Evolutionary conservation across 805 yeast genomes (phyloP), one percentile per base, ranked within the genome.

Genomic region (Suhomyces sp.): DNA sequence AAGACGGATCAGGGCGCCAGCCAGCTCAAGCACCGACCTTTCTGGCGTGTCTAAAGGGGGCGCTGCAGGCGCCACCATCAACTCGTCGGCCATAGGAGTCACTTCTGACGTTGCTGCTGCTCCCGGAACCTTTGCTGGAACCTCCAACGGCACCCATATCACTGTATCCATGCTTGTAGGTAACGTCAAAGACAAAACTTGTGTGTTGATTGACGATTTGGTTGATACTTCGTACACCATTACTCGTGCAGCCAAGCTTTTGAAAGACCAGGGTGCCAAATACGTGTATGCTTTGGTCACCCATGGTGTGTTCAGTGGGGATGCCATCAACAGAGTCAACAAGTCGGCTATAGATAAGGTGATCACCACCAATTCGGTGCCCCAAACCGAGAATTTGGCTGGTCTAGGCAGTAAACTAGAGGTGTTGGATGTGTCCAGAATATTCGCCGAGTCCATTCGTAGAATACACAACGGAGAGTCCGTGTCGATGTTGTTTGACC

Each of bases 391-490:
- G 22, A 83, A 88, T 59, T 68, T 67, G 10, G 67, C 71, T n/a
- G 55, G 57, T 2, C 64, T 76, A 56, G 90, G 88, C 10, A 82
- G 79, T 48, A 80, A 81, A 65, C 76, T 90, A 27, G 92, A 87
- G 61, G 90, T 93, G 8, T 75, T 94, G 61, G 99, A 94, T 61
- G 94, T 94, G 6, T 85, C 96, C 8, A 77, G 88, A 53, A 82
- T 94, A 17, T 87, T 94, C 61, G 97, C 96, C 15, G 99, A 94
- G 71, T 93, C 97, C 1, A 90, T 94, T 45, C 80, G 99, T 68
- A 81, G 99, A 69, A 93, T 94, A 48, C 96, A 94, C 70, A 94
- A 94, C 61, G 99, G 99, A 60, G 99, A 94, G 74, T 85, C 93
- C 13, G 96, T 94, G 15, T 87, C 96, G 17, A 87, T 90, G 89